These are phyloP conservation scores for Fusarium agapanthi DNA, from an alignment of 2,329 filamentous ascomycete species.

Conservation along the genomic window DNA sequence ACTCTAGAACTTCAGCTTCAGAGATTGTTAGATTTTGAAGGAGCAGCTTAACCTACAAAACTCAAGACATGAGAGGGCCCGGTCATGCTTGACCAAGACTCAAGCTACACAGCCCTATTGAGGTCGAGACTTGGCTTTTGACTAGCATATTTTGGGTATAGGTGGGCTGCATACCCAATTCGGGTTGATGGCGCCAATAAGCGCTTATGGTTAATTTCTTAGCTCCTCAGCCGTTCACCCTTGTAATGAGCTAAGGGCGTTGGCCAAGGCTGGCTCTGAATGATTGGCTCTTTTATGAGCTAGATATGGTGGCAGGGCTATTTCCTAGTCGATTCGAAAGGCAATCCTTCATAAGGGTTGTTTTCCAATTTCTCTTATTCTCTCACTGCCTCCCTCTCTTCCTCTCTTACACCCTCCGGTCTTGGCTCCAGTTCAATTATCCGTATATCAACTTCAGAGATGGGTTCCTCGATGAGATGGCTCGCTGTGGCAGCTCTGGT, in stretches of 20 bases:
- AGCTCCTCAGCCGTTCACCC: slow-evolving; percentile 1
- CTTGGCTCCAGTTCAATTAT: neutral
- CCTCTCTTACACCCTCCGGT: neutral
- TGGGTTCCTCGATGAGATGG: slow-evolving; percentile 23
- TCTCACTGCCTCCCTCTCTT: neutral
- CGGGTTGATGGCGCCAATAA: slow-evolving; percentile 1
- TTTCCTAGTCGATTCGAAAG: neutral
- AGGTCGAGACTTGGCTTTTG: neutral
- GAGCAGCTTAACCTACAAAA: neutral
- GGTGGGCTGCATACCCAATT: neutral
- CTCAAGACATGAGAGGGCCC: neutral
- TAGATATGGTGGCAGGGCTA: slow-evolving; percentile 6
- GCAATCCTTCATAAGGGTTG: neutral
- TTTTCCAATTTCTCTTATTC: neutral
- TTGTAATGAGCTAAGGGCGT: neutral
- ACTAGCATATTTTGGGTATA: neutral
- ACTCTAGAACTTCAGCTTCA: neutral
- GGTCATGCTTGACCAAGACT: neutral
- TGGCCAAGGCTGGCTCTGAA: neutral
- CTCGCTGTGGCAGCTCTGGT: slow-evolving; percentile 9
- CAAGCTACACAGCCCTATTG: neutral
- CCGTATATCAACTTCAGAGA: neutral
- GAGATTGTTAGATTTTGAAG: neutral
- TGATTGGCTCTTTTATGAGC: neutral
- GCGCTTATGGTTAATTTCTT: neutral